Conservation (phyloP, 2,329 filamentous ascomycete genomes). For the Botrytis fabae region DNA sequence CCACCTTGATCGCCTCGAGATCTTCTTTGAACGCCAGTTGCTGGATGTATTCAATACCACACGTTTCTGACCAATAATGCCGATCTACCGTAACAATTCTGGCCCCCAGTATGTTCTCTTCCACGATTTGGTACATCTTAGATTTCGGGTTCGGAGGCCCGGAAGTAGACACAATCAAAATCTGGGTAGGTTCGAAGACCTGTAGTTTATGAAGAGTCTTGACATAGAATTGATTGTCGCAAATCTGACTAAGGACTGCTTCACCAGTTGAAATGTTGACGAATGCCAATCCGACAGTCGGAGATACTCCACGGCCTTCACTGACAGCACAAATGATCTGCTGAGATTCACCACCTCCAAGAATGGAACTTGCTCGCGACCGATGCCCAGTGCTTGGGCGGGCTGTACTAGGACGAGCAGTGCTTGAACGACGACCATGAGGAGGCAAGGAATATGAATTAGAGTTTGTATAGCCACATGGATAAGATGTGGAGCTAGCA, state of each 20-base stretch:
- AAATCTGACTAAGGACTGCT: conserved; percentile 84
- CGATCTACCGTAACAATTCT: conserved; percentile 68
- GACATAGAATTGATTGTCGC: conserved; percentile 89
- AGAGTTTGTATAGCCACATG: conserved; percentile 37
- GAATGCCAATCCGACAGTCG: conserved; percentile 82
- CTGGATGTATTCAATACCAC: conserved; percentile 75
- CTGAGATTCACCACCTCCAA: conserved; percentile 55
- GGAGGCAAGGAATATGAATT: conserved; percentile 31
- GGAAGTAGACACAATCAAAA: conserved; percentile 75
- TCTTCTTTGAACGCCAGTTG: conserved; percentile 79
- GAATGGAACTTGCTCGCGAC: conserved; percentile 35
- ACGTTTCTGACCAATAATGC: conserved; percentile 78
- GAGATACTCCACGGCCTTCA: conserved; percentile 83
- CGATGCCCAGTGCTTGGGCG: conserved; percentile 38
- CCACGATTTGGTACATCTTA: conserved; percentile 71
- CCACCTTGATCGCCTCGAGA: conserved; percentile 75
- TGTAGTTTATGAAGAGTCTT: conserved; percentile 84
- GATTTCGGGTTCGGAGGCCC: conserved; percentile 65
- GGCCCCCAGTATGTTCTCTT: conserved; percentile 67
- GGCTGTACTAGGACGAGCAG: conserved; percentile 35
- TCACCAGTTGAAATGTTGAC: conserved; percentile 85
- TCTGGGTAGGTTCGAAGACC: conserved; percentile 75
- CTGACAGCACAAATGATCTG: conserved; percentile 85
- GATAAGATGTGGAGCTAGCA: conserved; percentile 34
- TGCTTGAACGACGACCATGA: conserved; percentile 34